These are phyloP conservation scores for Paramecium caudatum DNA, from an alignment of 73 alveolate genomes.

Conservation along the genomic window DNA sequence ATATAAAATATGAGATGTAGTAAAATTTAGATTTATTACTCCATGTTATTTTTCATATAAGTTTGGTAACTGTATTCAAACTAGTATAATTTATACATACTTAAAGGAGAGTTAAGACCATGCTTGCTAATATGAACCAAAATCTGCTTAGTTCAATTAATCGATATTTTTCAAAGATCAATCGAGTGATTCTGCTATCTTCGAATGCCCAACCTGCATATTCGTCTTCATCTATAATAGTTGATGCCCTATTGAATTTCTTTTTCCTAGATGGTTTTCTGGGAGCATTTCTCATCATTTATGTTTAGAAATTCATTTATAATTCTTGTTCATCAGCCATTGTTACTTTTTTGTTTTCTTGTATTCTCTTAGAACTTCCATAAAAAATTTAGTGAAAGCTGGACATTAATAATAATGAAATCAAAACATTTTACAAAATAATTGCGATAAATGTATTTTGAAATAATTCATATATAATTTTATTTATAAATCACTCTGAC, in stretches of 20 bases:
- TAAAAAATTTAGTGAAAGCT: too few relatives aligned
- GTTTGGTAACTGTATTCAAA: neutral
- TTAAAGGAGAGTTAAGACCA: neutral
- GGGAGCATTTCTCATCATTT: neutral
- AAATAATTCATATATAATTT: too few relatives aligned
- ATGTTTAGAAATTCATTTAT: neutral
- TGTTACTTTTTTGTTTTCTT: neutral
- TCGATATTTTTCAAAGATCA: neutral
- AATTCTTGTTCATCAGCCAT: neutral
- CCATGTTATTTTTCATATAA: neutral
- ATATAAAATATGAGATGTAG: neutral
- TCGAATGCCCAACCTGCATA: neutral
- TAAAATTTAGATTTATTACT: neutral
- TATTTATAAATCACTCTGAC: too few relatives aligned
- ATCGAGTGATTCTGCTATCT: neutral
- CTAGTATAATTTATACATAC: neutral
- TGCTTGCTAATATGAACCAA: neutral
- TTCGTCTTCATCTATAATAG: neutral
- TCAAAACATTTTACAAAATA: too few relatives aligned
- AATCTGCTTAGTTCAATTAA: neutral
- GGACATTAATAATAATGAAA: too few relatives aligned
- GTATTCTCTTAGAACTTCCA: neutral
- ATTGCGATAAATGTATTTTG: too few relatives aligned
- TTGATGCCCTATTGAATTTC: neutral
- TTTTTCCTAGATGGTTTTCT: neutral